Percentiles rank a stretch among this genome's conserved stretches.
Evolutionary conservation across 768 basidiomycete species (phyloP).

Genomic region (Mycena chlorophos): DNA sequence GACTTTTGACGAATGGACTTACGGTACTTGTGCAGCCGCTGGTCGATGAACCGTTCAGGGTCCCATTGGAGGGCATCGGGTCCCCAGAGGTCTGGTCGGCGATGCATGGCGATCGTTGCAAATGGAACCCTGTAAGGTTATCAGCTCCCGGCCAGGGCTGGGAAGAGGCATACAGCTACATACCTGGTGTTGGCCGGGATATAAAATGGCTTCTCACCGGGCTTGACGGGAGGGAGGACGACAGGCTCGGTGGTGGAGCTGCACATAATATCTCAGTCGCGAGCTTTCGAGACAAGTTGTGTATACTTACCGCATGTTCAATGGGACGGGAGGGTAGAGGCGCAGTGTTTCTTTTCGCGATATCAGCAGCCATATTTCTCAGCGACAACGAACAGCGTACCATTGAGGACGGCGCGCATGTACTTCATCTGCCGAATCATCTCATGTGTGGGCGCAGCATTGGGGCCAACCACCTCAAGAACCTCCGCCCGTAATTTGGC

Average conservation of each 20-base stretch:
- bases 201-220: constrained; percentile 4
- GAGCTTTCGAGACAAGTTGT: background rate
- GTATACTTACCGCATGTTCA: background rate
- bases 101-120: constrained; percentile 6
- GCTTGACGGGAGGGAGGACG: background rate
- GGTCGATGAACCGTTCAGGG: constrained; percentile 38
- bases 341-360: background rate
- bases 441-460: background rate
- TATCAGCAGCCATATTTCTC: too few relatives aligned
- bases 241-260: background rate
- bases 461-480: background rate
- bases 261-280: background rate
- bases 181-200: constrained; percentile 1
- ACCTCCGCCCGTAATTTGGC: background rate
- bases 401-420: background rate
- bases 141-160: background rate
- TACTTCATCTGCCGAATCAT: background rate
- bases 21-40: constrained; percentile 31
- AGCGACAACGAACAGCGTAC: background rate
- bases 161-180: background rate
- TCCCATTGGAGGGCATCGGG: constrained; percentile 31
- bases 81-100: constrained; percentile 8
- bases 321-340: background rate
- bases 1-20: too few relatives aligned
- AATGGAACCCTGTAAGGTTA: constrained; percentile 2